Conservation (phyloP, 306 rosid genomes). For the Trifolium subterraneum region DNA sequence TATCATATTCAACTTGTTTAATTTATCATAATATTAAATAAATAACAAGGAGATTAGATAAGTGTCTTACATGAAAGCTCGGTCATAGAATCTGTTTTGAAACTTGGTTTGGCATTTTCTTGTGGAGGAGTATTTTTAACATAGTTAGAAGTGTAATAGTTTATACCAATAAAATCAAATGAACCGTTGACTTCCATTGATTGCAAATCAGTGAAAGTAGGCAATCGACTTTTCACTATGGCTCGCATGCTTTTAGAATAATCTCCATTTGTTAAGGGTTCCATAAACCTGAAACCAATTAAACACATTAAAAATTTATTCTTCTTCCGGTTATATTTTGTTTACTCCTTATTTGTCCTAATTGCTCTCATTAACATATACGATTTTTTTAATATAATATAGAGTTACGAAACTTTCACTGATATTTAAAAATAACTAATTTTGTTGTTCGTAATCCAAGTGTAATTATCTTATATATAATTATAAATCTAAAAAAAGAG, state of each 20-base stretch:
- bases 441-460: too few relatives aligned
- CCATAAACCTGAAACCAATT: conserved; percentile 50
- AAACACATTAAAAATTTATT: too few relatives aligned
- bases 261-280: conserved; percentile 59
- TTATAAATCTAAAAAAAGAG: too few relatives aligned
- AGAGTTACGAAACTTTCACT: too few relatives aligned
- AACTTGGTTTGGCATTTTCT: conserved; percentile 37
- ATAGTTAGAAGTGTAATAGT: conserved; percentile 59
- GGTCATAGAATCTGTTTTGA: conserved; percentile 40
- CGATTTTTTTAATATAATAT: too few relatives aligned
- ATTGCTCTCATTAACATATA: too few relatives aligned
- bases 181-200: conserved; percentile 49
- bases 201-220: conserved; percentile 47
- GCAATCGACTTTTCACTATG: conserved; percentile 52
- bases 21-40: neutral
- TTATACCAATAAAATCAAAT: conserved; percentile 65
- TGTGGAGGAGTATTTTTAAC: conserved; percentile 30
- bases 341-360: too few relatives aligned
- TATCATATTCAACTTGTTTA: neutral
- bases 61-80: conserved; percentile 35
- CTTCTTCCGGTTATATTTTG: neutral
- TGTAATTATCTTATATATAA: too few relatives aligned
- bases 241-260: conserved; percentile 60
- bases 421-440: too few relatives aligned
- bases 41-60: neutral